A percentile compares a stretch with the other conserved stretches of the same genome.
phyloP scores from a whole-genome alignment of 2,329 filamentous ascomycete species.

The Fusarium zealandicum region DNA sequence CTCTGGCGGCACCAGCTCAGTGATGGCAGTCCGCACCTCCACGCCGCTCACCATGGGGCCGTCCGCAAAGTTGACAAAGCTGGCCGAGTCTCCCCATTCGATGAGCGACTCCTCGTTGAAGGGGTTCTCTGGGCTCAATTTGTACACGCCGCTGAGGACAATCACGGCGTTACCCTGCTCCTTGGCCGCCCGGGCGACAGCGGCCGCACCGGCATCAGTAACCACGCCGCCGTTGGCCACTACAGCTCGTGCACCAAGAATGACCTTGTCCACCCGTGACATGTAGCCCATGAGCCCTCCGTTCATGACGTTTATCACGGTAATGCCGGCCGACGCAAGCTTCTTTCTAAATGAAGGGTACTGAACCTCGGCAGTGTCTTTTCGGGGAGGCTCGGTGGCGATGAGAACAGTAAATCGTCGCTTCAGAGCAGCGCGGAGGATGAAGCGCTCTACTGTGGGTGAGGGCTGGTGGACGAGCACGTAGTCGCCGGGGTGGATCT shows the following conservation, averaged over 20 bases:
- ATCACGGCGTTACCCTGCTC: conserved; percentile 85
- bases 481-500: conserved; percentile 92
- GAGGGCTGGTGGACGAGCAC: conserved; percentile 90
- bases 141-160: conserved; percentile 90
- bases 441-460: conserved; percentile 85
- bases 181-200: conserved; percentile 84
- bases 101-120: conserved; percentile 83
- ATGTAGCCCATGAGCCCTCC: conserved; percentile 91
- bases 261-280: conserved; percentile 93
- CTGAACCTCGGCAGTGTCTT: conserved; percentile 48
- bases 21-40: conserved; percentile 79
- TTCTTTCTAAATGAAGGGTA: conserved; percentile 74
- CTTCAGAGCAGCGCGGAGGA: conserved; percentile 86
- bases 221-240: conserved; percentile 88
- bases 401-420: conserved; percentile 92
- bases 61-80: conserved; percentile 78
- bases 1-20: conserved; percentile 82
- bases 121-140: conserved; percentile 88
- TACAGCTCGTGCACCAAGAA: conserved; percentile 86
- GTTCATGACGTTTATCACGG: conserved; percentile 84
- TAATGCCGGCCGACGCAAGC: conserved; percentile 78
- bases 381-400: conserved; percentile 66
- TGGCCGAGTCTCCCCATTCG: conserved; percentile 84
- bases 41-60: conserved; percentile 80
- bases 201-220: conserved; percentile 81